These are phyloP conservation scores for Chara braunii DNA, from an alignment of 139 green algal species.

Conservation along the genomic window DNA sequence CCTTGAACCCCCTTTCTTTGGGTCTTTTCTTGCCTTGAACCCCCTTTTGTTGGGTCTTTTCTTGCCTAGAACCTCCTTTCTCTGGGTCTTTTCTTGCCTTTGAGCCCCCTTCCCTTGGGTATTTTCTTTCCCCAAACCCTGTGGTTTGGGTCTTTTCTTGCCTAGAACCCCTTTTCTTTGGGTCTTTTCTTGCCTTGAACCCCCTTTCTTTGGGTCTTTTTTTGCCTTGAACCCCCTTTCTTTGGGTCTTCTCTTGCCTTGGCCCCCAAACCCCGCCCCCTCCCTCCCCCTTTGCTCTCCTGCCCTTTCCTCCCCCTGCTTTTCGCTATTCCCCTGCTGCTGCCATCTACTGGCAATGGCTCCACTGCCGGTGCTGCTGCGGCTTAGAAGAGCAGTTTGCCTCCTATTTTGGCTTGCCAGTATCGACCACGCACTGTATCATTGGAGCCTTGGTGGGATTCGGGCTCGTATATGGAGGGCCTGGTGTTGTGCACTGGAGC, in stretches of 20 bases:
- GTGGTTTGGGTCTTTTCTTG: too few species aligned
- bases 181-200: too few species aligned
- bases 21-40: too few species aligned
- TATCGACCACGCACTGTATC: constrained; percentile 39
- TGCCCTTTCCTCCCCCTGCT: background rate
- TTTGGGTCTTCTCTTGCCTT: background rate
- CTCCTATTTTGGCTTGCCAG: constrained; percentile 20
- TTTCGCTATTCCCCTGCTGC: background rate
- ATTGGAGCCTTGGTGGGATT: constrained; percentile 31
- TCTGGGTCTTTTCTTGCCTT: too few species aligned
- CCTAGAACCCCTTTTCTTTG: too few species aligned
- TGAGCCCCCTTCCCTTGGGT: too few species aligned
- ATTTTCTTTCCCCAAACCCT: too few species aligned
- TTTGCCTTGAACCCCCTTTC: background rate
- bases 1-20: too few species aligned
- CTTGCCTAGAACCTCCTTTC: too few species aligned
- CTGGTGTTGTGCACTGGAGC: constrained; percentile 23
- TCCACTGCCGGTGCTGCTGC: background rate
- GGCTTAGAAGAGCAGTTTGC: constrained; percentile 1
- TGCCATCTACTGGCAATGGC: background rate
- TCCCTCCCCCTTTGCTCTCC: background rate
- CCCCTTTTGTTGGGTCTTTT: too few species aligned
- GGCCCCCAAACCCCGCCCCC: background rate
- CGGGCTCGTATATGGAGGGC: constrained; percentile 14
- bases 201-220: background rate